Evolutionary conservation across 306 rosid species (phyloP).

Genomic region (Cucumis hystrix): DNA sequence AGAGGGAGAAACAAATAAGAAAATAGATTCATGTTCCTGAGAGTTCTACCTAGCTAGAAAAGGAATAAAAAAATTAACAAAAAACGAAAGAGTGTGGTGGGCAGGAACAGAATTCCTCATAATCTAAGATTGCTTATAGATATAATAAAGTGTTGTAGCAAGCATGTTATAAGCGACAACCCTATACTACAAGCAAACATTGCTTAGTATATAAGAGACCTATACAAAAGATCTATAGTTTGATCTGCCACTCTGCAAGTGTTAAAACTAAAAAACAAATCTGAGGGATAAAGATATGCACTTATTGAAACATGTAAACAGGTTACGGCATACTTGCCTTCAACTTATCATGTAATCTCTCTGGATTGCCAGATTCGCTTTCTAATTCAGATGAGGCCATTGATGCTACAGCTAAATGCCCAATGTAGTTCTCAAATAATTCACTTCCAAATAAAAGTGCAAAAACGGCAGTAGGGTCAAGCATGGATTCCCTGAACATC

Average conservation of each 20-base stretch:
- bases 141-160: not conserved
- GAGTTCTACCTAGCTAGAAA: not conserved
- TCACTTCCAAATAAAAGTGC: constrained; percentile 87
- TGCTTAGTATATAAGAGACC: not conserved
- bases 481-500: constrained; percentile 61
- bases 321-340: constrained; percentile 47
- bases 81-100: not conserved
- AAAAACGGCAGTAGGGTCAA: constrained; percentile 83
- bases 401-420: constrained; percentile 85
- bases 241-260: not conserved
- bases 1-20: not conserved
- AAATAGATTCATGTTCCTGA: not conserved
- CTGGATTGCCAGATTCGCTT: constrained; percentile 45
- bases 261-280: not conserved
- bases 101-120: not conserved
- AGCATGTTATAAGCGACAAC: not conserved
- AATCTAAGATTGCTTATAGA: not conserved
- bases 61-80: not conserved
- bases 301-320: not conserved
- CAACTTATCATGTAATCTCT: constrained; percentile 57
- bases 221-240: not conserved
- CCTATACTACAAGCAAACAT: not conserved
- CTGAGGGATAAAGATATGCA: not conserved
- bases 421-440: constrained; percentile 78
- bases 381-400: constrained; percentile 75